A percentile compares a stretch with the other conserved stretches of the same genome.
Evolutionary conservation across 495 filamentous ascomycete genomes (phyloP).

Genomic region (Penicillium paxilli): DNA sequence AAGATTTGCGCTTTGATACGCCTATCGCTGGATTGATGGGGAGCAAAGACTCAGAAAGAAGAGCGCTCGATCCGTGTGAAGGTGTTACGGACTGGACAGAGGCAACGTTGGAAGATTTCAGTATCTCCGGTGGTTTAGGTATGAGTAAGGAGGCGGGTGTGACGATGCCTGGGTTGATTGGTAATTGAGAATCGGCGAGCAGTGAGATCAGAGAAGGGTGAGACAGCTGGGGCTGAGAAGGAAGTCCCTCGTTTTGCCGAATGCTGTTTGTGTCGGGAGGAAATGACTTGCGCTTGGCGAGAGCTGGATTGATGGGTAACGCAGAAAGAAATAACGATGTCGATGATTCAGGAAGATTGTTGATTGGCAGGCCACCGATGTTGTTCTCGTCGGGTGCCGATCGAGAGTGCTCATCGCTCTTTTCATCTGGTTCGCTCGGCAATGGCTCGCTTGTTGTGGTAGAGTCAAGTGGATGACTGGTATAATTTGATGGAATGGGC

Average conservation of each 20-base stretch:
- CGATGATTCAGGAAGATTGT: neutral
- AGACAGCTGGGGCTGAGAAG: neutral
- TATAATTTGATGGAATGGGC: neutral
- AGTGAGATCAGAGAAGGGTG: neutral
- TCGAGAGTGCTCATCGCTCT: neutral
- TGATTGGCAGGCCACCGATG: neutral
- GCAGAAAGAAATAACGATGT: constrained; percentile 16
- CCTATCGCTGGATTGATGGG: constrained; percentile 33
- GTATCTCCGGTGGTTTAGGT: neutral
- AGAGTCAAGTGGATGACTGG: neutral
- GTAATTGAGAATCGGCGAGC: neutral
- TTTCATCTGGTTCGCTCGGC: neutral
- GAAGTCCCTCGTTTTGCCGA: neutral
- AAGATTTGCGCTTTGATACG: neutral
- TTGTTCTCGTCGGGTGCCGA: neutral
- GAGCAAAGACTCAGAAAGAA: constrained; percentile 1
- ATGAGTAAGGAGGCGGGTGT: neutral
- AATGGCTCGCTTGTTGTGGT: neutral
- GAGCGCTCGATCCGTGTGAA: neutral
- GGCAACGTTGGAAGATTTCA: neutral
- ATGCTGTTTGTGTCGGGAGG: neutral
- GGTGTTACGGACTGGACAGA: neutral
- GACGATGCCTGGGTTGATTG: constrained; percentile 7
- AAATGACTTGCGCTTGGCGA: constrained; percentile 5
- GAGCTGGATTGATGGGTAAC: constrained; percentile 23